Evolutionary conservation across 306 rosid genomes (phyloP), one percentile per base, ranked within the genome.

Genomic region (Castanopsis chinensis): DNA sequence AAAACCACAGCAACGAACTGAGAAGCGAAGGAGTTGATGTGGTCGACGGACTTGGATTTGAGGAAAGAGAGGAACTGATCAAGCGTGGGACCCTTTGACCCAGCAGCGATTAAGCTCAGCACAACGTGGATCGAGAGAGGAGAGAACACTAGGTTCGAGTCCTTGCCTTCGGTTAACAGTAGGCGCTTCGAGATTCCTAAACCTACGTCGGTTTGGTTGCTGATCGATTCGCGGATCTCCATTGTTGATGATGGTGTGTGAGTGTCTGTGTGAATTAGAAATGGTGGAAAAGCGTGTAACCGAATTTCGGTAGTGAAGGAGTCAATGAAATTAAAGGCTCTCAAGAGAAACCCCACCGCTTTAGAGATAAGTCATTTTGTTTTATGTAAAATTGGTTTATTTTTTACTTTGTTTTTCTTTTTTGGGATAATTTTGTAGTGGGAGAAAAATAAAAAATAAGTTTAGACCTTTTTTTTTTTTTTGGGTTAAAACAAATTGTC

Each of bases 61-160:
- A 94, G 99, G 82, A 92, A 94, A 64, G 91, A 79, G 55, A 94
- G 97, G 8, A 92, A 79, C 77, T 94, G 93, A 13, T 88, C 77
- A 28, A 76, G 89, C 1, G 97, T 86, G 77, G 91, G 81, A 20
- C 97, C 99, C 43, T 83, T 84, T 4, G 95, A 91, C 3, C 91
- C 97, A 11, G 95, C 85, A 1, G 95, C 92, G 60, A 92, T 74
- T 32, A 87, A 73, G 89, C 98, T 91, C 0, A 94, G 86, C 43
- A 86, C 88, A 7, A 86, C 87, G 52, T 94, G 92, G 70, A 94
- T 52, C 32, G 97, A 94, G 35, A 89, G 70, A 7, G 99, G 99
- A 56, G 99, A 94, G 76, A 87, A 80, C 2, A 94, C 97, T 0
- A 86, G 35, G 87, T 94, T 94, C 9, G 84, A 80, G 72, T 69